phyloP scores from a whole-genome alignment of 345 rosid species.

The Populus alba region DNA sequence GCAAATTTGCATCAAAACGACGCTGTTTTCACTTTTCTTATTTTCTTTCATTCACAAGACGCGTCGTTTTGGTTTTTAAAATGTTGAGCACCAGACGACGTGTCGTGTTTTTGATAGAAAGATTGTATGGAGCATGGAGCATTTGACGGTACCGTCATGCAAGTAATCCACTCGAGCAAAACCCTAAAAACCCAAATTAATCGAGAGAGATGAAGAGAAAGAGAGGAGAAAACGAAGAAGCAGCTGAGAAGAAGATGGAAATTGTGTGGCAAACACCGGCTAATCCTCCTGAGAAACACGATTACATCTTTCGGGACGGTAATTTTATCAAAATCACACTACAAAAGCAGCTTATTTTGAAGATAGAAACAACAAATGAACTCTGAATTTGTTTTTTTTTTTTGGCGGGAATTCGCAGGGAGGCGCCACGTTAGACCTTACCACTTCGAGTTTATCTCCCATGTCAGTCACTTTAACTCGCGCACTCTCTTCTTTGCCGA shows the following conservation, averaged over 20 bases:
- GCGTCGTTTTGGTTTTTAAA: conserved; percentile 8
- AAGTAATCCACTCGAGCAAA: background rate
- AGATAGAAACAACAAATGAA: background rate
- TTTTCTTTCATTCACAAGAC: background rate
- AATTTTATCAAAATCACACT: background rate
- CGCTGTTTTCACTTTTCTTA: conserved; percentile 6
- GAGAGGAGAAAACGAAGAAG: conserved; percentile 26
- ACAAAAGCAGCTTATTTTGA: background rate
- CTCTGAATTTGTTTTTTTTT: background rate
- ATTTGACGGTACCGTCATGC: too few relatives aligned
- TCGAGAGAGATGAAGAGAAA: conserved; percentile 27
- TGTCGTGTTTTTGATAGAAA: background rate
- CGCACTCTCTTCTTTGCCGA: background rate
- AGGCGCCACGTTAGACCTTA: conserved; percentile 82
- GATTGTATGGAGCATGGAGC: too few relatives aligned
- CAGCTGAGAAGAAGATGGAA: conserved; percentile 35
- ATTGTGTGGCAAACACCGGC: conserved; percentile 64
- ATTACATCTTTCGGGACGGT: conserved; percentile 73
- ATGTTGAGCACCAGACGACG: background rate
- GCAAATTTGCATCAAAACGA: conserved; percentile 25
- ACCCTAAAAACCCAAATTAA: background rate
- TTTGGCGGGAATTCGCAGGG: conserved; percentile 49
- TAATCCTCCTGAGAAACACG: conserved; percentile 57
- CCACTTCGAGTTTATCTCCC: conserved; percentile 84
- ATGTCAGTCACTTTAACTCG: conserved; percentile 42